Evolutionary conservation across 176 grass and related monocot species (phyloP), one percentile per base, ranked within the genome.

Genomic region (Oryza nivara): DNA sequence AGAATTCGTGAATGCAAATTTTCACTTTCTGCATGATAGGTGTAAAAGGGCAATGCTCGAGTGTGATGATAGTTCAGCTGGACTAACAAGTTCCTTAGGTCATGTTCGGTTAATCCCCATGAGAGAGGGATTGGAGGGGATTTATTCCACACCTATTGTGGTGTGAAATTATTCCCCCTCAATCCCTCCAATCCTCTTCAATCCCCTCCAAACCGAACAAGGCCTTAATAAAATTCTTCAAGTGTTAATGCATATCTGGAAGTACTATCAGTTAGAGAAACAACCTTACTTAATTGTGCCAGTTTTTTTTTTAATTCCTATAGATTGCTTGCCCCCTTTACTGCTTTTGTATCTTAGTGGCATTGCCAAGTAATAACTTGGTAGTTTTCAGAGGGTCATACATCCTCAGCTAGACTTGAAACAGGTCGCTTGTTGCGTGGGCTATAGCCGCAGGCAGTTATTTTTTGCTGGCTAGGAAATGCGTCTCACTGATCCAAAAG

Each of bases 231-330:
- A 54, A 36, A 61, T 38, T 84, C 0, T 76, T 44, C 65, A 1
- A 20, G 38, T 56, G 60, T 74, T 80, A 73, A 17, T 67, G 68
- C 5, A 25, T 25, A 32, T 38, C 26, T 80, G 7, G 38, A 74
- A 61, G 16, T 80, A 41, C 40, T 41, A 69, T 80, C 28, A 72
- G 40, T 73, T 61, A 73, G 30, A 36, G 56, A 66, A 52, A 10
- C 22, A 46, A 11, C 9, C 38, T 72, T 77, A 65, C 7, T 67
- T 58, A 34, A 43, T 34, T 16, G 17, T 22, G 16, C 75, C 46
- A 12, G 58, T 78, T 73, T 54, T 36, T 23, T 23, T 36, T 65
- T 78, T 5, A 61, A 12, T 46, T 30, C 30, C 47, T 46, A 4
- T 47, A 60, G 47, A 88, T 75, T 75, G 19, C 38, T 63, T 85